phyloP scores from a whole-genome alignment of 2,329 filamentous ascomycete species.

The Neofusicoccum kwambonambiense region DNA sequence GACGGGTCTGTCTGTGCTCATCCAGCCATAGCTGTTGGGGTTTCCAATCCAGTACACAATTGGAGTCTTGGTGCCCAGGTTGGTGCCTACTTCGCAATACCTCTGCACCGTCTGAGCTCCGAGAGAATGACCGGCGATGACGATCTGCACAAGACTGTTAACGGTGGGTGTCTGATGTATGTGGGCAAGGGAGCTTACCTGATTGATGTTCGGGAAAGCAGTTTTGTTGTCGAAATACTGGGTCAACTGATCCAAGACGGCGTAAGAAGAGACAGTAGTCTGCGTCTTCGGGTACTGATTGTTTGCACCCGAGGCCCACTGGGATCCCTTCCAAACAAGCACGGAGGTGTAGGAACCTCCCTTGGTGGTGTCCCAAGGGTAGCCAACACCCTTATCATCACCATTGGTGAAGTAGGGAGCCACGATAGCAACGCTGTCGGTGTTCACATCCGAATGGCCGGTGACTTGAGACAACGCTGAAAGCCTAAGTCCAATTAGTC shows the following conservation, averaged over 20 bases:
- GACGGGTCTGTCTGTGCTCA: constrained; percentile 31
- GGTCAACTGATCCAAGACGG: constrained; percentile 18
- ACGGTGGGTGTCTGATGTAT: not conserved
- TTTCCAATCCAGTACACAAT: constrained; percentile 19
- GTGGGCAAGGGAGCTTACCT: not conserved
- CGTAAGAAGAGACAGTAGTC: constrained; percentile 11
- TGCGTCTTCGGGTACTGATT: constrained; percentile 17
- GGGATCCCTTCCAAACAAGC: constrained; percentile 17
- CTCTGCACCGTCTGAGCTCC: constrained; percentile 17
- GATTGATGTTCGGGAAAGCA: constrained; percentile 16
- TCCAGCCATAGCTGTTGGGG: constrained; percentile 33
- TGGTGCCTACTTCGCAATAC: constrained; percentile 14
- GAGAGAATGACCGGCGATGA: constrained; percentile 18
- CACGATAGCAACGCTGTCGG: constrained; percentile 7
- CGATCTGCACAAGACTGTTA: not conserved
- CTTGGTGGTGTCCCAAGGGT: not conserved
- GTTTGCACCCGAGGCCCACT: constrained; percentile 16
- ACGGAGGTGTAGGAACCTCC: not conserved
- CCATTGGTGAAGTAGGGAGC: constrained; percentile 20
- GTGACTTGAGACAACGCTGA: not conserved
- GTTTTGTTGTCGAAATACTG: constrained; percentile 17
- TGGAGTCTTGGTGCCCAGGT: not conserved
- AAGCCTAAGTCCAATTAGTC: not conserved
- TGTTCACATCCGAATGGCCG: not conserved
- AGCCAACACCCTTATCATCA: constrained; percentile 15